Percentiles rank a stretch among this genome's conserved stretches.
These are phyloP conservation scores for Aspergillus phoenicis DNA, from an alignment of 2,329 filamentous ascomycete genomes.

Conservation along the genomic window DNA sequence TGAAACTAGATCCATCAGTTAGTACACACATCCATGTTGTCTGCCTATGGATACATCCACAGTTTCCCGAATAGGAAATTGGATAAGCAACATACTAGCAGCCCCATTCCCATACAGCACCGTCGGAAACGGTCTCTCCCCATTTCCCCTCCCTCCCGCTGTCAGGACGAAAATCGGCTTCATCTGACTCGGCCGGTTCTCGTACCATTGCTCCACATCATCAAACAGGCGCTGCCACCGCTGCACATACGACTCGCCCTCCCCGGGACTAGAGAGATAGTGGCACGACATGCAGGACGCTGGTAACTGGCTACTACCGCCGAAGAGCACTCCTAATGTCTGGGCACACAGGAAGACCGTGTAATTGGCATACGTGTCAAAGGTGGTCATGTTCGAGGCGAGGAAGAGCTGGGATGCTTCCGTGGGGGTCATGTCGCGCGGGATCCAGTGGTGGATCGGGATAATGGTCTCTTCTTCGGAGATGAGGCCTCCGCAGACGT, in stretches of 20 bases:
- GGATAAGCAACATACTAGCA: constrained; percentile 24
- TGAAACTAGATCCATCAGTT: constrained; percentile 24
- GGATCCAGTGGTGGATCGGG: constrained; percentile 51
- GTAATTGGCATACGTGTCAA: constrained; percentile 56
- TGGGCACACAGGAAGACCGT: constrained; percentile 54
- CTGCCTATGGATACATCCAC: too few relatives aligned
- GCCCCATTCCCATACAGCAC: constrained; percentile 31
- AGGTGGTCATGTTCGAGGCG: constrained; percentile 31
- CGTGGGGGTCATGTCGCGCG: constrained; percentile 24
- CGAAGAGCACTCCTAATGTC: constrained; percentile 45
- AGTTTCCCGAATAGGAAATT: too few relatives aligned
- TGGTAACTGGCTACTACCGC: not conserved
- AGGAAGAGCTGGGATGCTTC: constrained; percentile 29
- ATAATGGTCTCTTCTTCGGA: constrained; percentile 56
- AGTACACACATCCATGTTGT: too few relatives aligned
- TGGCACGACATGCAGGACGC: constrained; percentile 18
- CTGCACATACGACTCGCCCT: constrained; percentile 27
- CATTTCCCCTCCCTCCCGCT: constrained; percentile 2
- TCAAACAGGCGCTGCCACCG: constrained; percentile 46
- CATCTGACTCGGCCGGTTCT: constrained; percentile 33
- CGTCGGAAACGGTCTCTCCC: constrained; percentile 29
- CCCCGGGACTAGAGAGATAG: constrained; percentile 22
- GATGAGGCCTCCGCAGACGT: constrained; percentile 57
- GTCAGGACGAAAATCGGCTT: constrained; percentile 29
- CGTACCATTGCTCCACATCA: constrained; percentile 48